Conservation (phyloP, 148 eudicot species). For the Rheum nobile region DNA sequence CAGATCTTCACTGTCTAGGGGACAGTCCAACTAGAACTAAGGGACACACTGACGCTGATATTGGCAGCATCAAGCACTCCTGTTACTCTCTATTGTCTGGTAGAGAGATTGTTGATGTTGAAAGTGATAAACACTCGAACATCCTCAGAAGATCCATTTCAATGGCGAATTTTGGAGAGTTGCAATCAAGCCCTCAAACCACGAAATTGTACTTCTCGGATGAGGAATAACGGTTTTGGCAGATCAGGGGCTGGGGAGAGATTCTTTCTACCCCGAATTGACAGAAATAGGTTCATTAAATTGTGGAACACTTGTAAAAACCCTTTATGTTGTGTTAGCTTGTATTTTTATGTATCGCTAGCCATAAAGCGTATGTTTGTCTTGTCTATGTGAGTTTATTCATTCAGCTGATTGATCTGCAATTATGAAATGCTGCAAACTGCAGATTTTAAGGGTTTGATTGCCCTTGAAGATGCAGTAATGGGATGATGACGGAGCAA, state of each 20-base stretch:
- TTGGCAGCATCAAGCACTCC: neutral
- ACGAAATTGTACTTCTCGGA: neutral
- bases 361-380: neutral
- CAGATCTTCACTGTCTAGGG: constrained; percentile 4
- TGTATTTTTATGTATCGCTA: neutral
- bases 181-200: constrained; percentile 3
- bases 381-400: neutral
- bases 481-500: neutral
- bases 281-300: neutral
- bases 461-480: no score
- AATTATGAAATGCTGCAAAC: neutral
- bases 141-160: constrained; percentile 6
- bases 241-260: neutral
- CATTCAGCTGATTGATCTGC: neutral
- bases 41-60: neutral
- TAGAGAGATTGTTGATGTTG: neutral
- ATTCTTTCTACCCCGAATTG: neutral
- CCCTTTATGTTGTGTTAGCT: neutral
- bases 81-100: neutral
- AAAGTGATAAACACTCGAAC: neutral
- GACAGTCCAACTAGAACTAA: neutral
- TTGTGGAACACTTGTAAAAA: neutral
- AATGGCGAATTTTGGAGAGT: neutral
- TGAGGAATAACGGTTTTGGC: neutral
- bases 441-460: no score